Base-by-base conservation (phyloP, 371 early-diverging fungal species). In the Actinomucor elegans region DNA sequence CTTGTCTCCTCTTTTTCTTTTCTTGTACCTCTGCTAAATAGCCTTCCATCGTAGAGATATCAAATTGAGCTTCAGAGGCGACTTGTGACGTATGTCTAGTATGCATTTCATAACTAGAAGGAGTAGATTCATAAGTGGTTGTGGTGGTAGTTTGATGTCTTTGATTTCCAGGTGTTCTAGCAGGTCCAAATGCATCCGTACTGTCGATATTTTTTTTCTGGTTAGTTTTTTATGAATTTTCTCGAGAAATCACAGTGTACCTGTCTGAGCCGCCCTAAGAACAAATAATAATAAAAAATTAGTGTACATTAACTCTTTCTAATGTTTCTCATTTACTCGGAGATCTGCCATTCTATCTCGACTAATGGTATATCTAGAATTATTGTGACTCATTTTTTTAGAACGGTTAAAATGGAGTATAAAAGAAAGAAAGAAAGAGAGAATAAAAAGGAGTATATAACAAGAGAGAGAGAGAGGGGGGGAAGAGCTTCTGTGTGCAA, bases 161-260 rank as follows among this genome's bases (percentile, higher is more conserved):
- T 37, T 46, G 59, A 43, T 52, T 52, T 3, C 47, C 57, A 37
- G 68, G 57, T 29, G 55, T 38, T 28, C 68, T 52, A 7, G 58
- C 40, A 24, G 68, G 68, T n/a, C 68, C 68, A 48, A 68, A 68
- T 43, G 54, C 68, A 47, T 68, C 68, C 20, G 61, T 66, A 23
- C 66, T 66, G 47, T 33, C 41, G 15, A 44, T 15, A 36, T 15
- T 17, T 31, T 18, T n/a, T n/a, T n/a, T n/a, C n/a, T n/a, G n/a
- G n/a, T n/a, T n/a, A n/a, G n/a, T n/a, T n/a, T n/a, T n/a, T n/a
- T n/a, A n/a, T n/a, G n/a, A n/a, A n/a, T n/a, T n/a, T n/a, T n/a
- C n/a, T n/a, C n/a, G n/a, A n/a, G n/a, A n/a, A n/a, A n/a, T n/a
- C n/a, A n/a, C n/a, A n/a, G n/a, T 31, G 34, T 52, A 62, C 63